A percentile compares a stretch with the other conserved stretches of the same genome.
phyloP scores from a whole-genome alignment of 108 stramenopile genomes.

The Fragilariopsis cylindrus region DNA sequence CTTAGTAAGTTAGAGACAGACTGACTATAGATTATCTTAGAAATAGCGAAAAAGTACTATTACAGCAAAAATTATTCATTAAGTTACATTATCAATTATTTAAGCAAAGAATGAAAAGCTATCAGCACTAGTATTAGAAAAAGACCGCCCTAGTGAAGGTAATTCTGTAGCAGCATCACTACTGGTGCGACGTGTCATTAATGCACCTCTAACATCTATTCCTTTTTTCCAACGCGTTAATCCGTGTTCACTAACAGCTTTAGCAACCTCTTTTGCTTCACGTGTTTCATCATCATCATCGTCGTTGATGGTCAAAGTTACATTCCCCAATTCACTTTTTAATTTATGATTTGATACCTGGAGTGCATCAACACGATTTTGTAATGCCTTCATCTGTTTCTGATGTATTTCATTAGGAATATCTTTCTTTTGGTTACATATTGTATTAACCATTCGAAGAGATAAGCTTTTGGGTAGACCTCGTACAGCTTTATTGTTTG shows the following conservation, averaged over 20 bases:
- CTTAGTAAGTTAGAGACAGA: no score
- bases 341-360: neutral
- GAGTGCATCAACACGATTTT: neutral
- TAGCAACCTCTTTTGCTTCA: neutral
- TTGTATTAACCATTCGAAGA: neutral
- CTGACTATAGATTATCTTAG: no score
- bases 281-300: constrained; percentile 8
- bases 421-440: constrained; percentile 9
- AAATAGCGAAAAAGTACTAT: no score
- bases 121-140: no score
- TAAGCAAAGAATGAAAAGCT: no score
- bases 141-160: no score
- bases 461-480: neutral
- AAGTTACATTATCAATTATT: no score
- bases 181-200: no score
- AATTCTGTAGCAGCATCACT: no score
- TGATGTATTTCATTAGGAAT: neutral
- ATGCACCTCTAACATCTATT: no score
- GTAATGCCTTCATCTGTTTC: neutral
- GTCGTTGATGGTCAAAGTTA: constrained; percentile 2
- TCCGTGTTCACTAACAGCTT: neutral
- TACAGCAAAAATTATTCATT: no score
- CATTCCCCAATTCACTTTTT: neutral
- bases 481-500: neutral
- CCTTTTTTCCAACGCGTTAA: neutral